Conservation (phyloP, 164 flowering plant genomes). For the grape (Vitis vinifera) region ASM3070453v1 NC_081807.1:9346001-9346500, state of each 20-base stretch:
- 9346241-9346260: slow-evolving; percentile 80
- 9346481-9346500: slow-evolving; percentile 86
- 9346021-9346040: slow-evolving; percentile 79
- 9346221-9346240: slow-evolving; percentile 80
- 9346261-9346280: slow-evolving; percentile 90
- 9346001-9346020: slow-evolving; percentile 79
- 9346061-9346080: slow-evolving; percentile 71
- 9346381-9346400: slow-evolving; percentile 83
- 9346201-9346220: slow-evolving; percentile 73
- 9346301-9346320: slow-evolving; percentile 74
- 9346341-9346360: slow-evolving; percentile 75
- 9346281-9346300: slow-evolving; percentile 86
- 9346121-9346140: slow-evolving; percentile 71
- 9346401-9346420: slow-evolving; percentile 84
- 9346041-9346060: slow-evolving; percentile 62
- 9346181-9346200: slow-evolving; percentile 62
- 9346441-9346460: slow-evolving; percentile 78
- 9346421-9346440: slow-evolving; percentile 80
- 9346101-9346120: slow-evolving; percentile 62
- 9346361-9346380: slow-evolving; percentile 68
- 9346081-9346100: slow-evolving; percentile 70
- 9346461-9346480: slow-evolving; percentile 64
- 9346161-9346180: slow-evolving; percentile 75
- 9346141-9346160: slow-evolving; percentile 59
- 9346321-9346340: slow-evolving; percentile 84